phyloP scores from a whole-genome alignment of 2,329 filamentous ascomycete species.

The Clarireedia sp. region DNA sequence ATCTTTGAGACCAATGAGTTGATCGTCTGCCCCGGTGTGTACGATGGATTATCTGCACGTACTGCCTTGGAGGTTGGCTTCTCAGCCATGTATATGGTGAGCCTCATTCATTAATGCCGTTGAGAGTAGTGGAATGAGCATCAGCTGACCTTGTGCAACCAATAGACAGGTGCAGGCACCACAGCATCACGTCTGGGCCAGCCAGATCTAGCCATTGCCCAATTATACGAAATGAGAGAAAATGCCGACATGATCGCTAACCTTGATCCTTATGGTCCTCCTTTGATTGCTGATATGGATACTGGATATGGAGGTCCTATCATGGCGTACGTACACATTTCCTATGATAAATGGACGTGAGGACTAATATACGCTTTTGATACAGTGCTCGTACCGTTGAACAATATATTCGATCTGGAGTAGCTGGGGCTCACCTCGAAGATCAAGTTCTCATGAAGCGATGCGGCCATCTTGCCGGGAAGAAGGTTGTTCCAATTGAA shows the following conservation, averaged over 20 bases:
- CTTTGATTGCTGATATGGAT: constrained; percentile 46
- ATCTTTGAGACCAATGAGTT: constrained; percentile 4
- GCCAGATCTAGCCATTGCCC: constrained; percentile 42
- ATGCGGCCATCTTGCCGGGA: constrained; percentile 57
- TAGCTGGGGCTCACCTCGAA: constrained; percentile 53
- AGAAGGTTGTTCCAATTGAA: constrained; percentile 46
- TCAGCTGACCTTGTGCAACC: neutral
- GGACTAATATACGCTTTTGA: neutral
- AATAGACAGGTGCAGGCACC: constrained; percentile 37
- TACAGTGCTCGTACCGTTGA: constrained; percentile 30
- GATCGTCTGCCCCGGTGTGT: constrained; percentile 47
- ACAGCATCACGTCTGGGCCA: constrained; percentile 40
- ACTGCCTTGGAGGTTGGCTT: constrained; percentile 55
- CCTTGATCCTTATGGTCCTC: constrained; percentile 39
- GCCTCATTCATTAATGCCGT: constrained; percentile 8
- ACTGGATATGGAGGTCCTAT: constrained; percentile 33
- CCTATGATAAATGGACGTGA: no score
- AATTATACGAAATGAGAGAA: constrained; percentile 43
- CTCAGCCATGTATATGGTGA: constrained; percentile 59
- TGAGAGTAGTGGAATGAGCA: neutral
- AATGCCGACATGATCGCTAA: constrained; percentile 47
- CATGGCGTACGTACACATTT: no score
- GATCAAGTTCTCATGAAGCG: constrained; percentile 56
- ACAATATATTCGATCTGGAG: constrained; percentile 46
- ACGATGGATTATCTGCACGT: constrained; percentile 59